Evolutionary conservation across 345 rosid genomes (phyloP).

Genomic region (Trapa bicornis): DNA sequence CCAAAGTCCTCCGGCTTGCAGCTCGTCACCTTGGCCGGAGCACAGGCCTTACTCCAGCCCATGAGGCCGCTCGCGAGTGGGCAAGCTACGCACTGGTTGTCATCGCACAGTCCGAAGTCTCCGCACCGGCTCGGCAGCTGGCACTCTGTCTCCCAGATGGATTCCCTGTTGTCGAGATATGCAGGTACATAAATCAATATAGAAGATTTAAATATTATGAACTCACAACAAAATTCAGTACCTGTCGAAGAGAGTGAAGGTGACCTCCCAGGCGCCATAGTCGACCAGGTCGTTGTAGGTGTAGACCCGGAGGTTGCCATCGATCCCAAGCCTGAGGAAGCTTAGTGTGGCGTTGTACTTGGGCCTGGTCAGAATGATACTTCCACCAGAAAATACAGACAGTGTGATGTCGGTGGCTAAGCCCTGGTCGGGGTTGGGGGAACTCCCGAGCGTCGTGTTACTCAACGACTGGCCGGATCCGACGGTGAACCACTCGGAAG

Average conservation of each 20-base stretch:
- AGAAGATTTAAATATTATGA: no score
- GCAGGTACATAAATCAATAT: no score
- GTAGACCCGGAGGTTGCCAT: constrained; percentile 42
- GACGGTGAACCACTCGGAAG: background rate
- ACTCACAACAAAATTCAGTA: no score
- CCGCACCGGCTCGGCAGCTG: constrained; percentile 26
- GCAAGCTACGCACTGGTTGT: constrained; percentile 20
- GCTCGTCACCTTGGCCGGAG: constrained; percentile 10
- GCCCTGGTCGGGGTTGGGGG: constrained; percentile 13
- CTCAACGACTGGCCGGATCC: constrained; percentile 11
- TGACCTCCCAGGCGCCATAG: constrained; percentile 27
- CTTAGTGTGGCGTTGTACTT: constrained; percentile 34
- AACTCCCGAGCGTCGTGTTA: background rate
- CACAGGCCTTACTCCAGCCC: constrained; percentile 41
- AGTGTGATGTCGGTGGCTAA: constrained; percentile 17
- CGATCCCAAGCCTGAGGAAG: constrained; percentile 28
- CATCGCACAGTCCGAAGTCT: constrained; percentile 19
- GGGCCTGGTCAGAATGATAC: constrained; percentile 14
- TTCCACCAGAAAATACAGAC: constrained; percentile 1
- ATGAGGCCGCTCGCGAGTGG: constrained; percentile 15
- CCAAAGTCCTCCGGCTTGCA: constrained; percentile 14
- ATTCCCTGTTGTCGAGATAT: background rate
- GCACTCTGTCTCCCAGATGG: constrained; percentile 18
- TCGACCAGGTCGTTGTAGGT: constrained; percentile 28
- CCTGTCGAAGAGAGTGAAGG: constrained; percentile 22